phyloP scores from a whole-genome alignment of 805 yeast species.

The Phaffomyces thermotolerans region DNA sequence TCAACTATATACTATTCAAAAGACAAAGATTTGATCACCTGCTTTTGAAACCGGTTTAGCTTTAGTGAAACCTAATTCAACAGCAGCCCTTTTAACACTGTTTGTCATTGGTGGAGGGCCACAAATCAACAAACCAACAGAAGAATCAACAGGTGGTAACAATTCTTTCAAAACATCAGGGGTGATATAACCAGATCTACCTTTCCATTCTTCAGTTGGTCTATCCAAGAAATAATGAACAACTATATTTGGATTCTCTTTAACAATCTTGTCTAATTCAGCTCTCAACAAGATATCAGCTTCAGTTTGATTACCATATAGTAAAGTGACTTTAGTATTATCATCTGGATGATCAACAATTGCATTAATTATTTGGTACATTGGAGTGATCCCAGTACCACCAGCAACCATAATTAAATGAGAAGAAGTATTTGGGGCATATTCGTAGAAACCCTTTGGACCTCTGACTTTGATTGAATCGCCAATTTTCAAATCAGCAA shows the following conservation, averaged over 20 bases:
- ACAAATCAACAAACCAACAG: conserved; percentile 71
- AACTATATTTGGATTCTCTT: conserved; percentile 49
- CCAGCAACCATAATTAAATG: conserved; percentile 89
- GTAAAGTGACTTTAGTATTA: conserved; percentile 61
- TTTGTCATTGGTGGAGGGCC: conserved; percentile 94
- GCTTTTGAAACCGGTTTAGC: conserved; percentile 85
- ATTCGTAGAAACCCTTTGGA: conserved; percentile 84
- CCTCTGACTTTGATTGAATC: conserved; percentile 76
- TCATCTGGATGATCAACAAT: conserved; percentile 72
- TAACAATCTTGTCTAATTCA: conserved; percentile 65
- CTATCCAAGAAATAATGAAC: conserved; percentile 71
- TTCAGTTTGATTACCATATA: conserved; percentile 77
- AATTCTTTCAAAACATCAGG: conserved; percentile 58
- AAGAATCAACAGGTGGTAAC: conserved; percentile 54
- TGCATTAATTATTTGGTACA: conserved; percentile 86
- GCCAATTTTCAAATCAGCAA: conserved; percentile 69
- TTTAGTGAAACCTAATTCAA: conserved; percentile 66
- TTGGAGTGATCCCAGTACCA: conserved; percentile 95
- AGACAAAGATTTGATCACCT: conserved; percentile 86
- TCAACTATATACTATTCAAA: conserved; percentile 32
- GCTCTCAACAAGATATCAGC: conserved; percentile 74
- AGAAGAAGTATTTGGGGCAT: conserved; percentile 69
- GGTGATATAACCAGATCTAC: conserved; percentile 75
- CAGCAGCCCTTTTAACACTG: conserved; percentile 75
- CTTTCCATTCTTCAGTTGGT: conserved; percentile 63